phyloP scores from a whole-genome alignment of 768 basidiomycete species.

The Tylopilus sp. region DNA sequence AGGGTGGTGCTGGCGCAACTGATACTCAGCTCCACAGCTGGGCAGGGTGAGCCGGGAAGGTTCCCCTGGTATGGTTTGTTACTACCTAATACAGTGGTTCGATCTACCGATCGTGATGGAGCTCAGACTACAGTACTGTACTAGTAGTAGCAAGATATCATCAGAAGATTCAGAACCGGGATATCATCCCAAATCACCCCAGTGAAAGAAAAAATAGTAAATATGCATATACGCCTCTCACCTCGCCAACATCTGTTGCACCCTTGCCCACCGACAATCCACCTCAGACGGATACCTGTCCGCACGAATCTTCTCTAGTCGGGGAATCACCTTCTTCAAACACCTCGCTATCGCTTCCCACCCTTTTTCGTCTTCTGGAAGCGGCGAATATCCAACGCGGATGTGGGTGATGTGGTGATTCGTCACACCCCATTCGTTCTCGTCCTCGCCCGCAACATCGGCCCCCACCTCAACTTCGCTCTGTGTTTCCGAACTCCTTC shows the following conservation, averaged over 20 bases:
- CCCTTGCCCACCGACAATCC: conserved; percentile 11
- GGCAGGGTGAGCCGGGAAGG: too few species aligned
- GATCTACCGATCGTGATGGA: too few species aligned
- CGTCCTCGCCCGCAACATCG: not conserved
- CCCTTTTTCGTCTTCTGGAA: conserved; percentile 11
- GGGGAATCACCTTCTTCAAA: conserved; percentile 21
- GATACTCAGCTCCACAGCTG: too few species aligned
- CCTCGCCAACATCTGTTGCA: conserved; percentile 9
- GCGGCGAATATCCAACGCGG: conserved; percentile 23
- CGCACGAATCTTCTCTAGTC: conserved; percentile 18
- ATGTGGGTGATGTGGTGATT: conserved; percentile 17
- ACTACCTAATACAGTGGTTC: too few species aligned
- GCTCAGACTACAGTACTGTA: too few species aligned
- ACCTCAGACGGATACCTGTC: conserved; percentile 13
- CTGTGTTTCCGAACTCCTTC: not conserved
- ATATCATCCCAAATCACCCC: too few species aligned
- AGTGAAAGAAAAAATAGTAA: not conserved
- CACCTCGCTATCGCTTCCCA: conserved; percentile 12
- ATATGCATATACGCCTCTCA: not conserved
- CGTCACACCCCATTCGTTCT: conserved; percentile 17
- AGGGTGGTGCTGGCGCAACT: too few species aligned
- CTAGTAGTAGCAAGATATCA: too few species aligned
- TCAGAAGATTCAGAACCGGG: too few species aligned
- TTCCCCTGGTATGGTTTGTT: too few species aligned
- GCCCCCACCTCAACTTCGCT: not conserved